Conservation (phyloP, 305 asterid genomes). For the Fraxinus albicans region DNA sequence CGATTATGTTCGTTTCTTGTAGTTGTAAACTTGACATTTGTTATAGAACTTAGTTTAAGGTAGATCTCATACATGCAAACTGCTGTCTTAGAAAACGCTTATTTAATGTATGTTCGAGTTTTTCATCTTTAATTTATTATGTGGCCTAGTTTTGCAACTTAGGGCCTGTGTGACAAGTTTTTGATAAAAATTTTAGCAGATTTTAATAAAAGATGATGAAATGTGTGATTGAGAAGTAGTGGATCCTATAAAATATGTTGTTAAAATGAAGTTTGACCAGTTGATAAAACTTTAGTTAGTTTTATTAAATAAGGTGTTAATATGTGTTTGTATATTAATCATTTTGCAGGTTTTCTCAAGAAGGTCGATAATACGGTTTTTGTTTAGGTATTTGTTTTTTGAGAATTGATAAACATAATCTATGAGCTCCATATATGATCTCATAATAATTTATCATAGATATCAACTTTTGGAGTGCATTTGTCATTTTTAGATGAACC, state of each 20-base stretch:
- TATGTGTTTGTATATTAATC: not conserved
- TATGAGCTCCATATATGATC: not conserved
- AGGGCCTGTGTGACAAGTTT: not conserved
- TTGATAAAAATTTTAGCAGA: not conserved
- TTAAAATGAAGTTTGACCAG: not conserved
- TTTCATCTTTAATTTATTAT: not conserved
- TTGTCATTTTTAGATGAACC: not conserved
- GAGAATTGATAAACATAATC: not conserved
- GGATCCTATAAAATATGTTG: not conserved
- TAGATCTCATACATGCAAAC: not conserved
- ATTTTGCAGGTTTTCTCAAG: not conserved
- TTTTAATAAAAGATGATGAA: not conserved
- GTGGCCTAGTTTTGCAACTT: not conserved
- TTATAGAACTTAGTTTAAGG: not conserved
- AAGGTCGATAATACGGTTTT: not conserved
- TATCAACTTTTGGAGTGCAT: not conserved
- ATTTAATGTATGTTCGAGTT: not conserved
- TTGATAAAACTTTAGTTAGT: not conserved
- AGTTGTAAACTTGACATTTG: not conserved
- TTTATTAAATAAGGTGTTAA: not conserved
- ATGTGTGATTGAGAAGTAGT: not conserved
- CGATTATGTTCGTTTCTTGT: not conserved
- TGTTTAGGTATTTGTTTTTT: not conserved
- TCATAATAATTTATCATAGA: not conserved
- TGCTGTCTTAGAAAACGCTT: not conserved